Evolutionary conservation across 176 grass and related monocot genomes (phyloP).

Genomic region (Carex scoparia): DNA sequence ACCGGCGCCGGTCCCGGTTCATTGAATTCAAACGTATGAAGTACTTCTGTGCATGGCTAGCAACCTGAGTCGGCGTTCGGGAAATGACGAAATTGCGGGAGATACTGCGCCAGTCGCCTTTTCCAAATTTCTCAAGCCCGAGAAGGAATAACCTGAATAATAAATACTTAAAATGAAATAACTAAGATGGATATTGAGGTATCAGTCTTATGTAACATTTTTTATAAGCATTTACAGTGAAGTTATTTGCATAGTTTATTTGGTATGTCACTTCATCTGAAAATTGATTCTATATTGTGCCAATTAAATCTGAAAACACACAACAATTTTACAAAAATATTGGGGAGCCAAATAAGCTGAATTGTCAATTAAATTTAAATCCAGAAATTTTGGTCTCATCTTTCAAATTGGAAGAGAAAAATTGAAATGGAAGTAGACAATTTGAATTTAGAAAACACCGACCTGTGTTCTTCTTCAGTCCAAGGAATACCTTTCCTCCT

Average conservation of each 20-base stretch:
- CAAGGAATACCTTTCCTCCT: slow-evolving; percentile 93
- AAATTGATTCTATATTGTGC: neutral
- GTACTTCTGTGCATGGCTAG: slow-evolving; percentile 96
- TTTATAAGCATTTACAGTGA: neutral
- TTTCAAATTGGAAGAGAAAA: slow-evolving; percentile 1
- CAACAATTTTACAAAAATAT: neutral
- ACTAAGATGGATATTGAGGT: neutral
- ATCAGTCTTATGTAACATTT: neutral
- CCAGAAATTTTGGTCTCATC: neutral
- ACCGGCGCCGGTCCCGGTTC: slow-evolving; percentile 79
- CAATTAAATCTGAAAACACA: neutral
- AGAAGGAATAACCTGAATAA: slow-evolving; percentile 66
- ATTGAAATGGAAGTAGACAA: neutral
- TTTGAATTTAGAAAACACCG: neutral
- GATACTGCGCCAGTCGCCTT: slow-evolving; percentile 98
- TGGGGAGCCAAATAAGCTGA: neutral
- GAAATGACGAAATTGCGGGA: slow-evolving; percentile 94
- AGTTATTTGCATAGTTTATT: neutral
- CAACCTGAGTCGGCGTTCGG: slow-evolving; percentile 93
- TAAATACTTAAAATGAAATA: slow-evolving; percentile 1
- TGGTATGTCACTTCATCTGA: neutral
- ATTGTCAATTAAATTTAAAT: neutral
- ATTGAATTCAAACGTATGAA: slow-evolving; percentile 93
- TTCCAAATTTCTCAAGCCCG: slow-evolving; percentile 91
- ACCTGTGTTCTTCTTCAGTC: slow-evolving; percentile 99